Evolutionary conservation across 306 rosid genomes (phyloP).

Genomic region (Quercus bicolor): DNA sequence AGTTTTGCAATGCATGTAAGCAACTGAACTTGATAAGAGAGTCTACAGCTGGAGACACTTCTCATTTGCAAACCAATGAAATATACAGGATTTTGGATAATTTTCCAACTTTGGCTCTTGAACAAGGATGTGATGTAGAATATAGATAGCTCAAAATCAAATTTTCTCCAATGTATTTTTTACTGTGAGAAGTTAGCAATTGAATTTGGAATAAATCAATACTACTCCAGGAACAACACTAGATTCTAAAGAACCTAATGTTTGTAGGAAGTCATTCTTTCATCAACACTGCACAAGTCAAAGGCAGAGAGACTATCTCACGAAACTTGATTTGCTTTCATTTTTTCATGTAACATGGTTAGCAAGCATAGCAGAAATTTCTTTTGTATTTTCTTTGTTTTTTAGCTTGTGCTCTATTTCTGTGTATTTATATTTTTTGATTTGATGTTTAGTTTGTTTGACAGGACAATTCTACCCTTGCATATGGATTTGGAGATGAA

Average conservation of each 20-base stretch:
- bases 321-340: neutral
- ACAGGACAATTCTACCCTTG: no score
- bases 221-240: constrained; percentile 8
- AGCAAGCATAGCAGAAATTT: no score
- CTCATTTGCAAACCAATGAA: constrained; percentile 49
- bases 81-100: constrained; percentile 36
- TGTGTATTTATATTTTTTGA: no score
- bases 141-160: no score
- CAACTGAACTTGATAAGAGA: constrained; percentile 4
- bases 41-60: constrained; percentile 60
- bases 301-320: neutral
- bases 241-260: neutral
- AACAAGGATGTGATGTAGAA: no score
- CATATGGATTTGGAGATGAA: no score
- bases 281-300: neutral
- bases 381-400: no score
- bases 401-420: no score
- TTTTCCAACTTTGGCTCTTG: constrained; percentile 24
- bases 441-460: no score
- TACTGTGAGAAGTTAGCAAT: constrained; percentile 16
- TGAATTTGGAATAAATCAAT: constrained; percentile 12
- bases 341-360: no score
- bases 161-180: neutral
- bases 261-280: neutral
- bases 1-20: no score